Conservation (phyloP, 75 land plant species). For the Pinus tabuliformis region DNA sequence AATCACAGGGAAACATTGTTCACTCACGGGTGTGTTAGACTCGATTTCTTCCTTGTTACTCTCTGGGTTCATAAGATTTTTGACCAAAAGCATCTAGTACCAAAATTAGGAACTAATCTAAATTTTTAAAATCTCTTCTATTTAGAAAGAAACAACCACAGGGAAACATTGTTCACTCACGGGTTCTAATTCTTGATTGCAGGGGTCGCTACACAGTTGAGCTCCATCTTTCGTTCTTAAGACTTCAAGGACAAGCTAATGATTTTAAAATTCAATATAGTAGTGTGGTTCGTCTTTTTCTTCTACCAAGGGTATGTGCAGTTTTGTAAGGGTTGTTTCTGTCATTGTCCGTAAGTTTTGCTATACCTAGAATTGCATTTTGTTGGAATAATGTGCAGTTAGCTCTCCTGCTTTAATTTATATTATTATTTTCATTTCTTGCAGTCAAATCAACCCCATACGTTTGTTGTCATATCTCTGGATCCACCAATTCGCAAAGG, state of each 20-base stretch:
- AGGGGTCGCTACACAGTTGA: conserved; percentile 90
- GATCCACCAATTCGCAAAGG: conserved; percentile 95
- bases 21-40: too few relatives aligned
- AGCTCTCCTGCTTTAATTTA: neutral
- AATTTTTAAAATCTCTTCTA: neutral
- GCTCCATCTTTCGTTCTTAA: conserved; percentile 77
- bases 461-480: conserved; percentile 80
- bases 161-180: neutral
- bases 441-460: conserved; percentile 88
- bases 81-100: neutral
- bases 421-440: conserved; percentile 5
- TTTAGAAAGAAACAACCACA: neutral
- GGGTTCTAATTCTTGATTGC: conserved; percentile 2
- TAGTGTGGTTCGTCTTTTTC: conserved; percentile 81
- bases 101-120: neutral
- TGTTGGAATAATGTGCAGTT: too few relatives aligned
- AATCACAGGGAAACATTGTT: neutral
- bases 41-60: neutral
- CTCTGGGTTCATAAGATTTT: neutral
- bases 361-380: too few relatives aligned
- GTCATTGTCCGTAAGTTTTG: too few relatives aligned
- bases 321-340: neutral
- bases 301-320: conserved; percentile 70
- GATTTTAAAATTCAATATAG: conserved; percentile 94
- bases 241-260: conserved; percentile 87